phyloP scores from a whole-genome alignment of 805 yeast species.

The Zygoascus bituminiphila region DNA sequence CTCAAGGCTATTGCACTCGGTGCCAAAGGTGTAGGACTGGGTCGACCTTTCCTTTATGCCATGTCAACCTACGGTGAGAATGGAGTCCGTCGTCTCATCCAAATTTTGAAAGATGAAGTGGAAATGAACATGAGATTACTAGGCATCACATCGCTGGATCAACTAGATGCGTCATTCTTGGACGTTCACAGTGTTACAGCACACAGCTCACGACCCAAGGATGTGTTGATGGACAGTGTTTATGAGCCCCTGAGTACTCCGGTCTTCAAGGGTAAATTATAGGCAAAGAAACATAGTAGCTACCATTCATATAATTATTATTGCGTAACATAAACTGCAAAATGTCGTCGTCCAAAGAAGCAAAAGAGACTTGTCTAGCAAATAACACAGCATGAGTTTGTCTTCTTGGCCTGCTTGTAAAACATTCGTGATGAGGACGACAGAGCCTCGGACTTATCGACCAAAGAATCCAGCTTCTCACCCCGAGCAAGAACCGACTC shows the following conservation, averaged over 20 bases:
- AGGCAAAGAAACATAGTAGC: constrained; percentile 5
- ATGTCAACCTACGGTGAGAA: constrained; percentile 73
- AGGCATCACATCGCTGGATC: constrained; percentile 56
- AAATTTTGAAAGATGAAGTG: constrained; percentile 60
- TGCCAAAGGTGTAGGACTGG: constrained; percentile 67
- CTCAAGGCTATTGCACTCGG: constrained; percentile 70
- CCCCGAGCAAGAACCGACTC: constrained; percentile 93
- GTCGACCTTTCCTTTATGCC: constrained; percentile 69
- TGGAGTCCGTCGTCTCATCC: constrained; percentile 60
- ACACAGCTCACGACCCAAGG: constrained; percentile 40
- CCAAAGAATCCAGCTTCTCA: constrained; percentile 87
- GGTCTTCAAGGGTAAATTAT: constrained; percentile 35
- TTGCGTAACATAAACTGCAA: neutral
- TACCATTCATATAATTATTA: neutral
- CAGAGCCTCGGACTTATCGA: constrained; percentile 90
- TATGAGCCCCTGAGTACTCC: constrained; percentile 52
- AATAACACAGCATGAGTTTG: constrained; percentile 80
- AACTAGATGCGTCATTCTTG: constrained; percentile 52
- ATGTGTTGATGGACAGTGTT: constrained; percentile 44
- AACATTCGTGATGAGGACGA: constrained; percentile 85
- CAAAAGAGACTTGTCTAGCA: constrained; percentile 20
- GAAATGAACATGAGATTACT: constrained; percentile 71
- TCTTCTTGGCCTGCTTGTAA: constrained; percentile 93
- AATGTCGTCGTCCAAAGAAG: no score
- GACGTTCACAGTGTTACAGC: constrained; percentile 44